Evolutionary conservation across 2,329 filamentous ascomycete species (phyloP).

Genomic region (Trichoderma koningii): DNA sequence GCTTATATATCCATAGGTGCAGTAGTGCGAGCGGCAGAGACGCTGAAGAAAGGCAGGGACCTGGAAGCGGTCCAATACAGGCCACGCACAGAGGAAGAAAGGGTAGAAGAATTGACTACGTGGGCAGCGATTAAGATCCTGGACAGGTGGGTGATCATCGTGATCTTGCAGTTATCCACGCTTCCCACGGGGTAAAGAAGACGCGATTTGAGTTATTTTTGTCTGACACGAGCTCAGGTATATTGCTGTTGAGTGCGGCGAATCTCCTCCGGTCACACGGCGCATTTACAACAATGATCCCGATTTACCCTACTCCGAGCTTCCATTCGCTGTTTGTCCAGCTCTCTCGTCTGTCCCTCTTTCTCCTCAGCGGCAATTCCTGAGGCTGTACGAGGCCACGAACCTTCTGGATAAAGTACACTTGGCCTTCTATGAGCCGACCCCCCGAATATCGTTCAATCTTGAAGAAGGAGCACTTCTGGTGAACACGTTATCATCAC

Average conservation of each 20-base stretch:
- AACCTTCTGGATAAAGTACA: conserved; percentile 8
- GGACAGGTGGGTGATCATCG: neutral
- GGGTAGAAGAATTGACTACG: neutral
- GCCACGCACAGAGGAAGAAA: neutral
- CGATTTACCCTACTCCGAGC: neutral
- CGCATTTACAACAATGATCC: neutral
- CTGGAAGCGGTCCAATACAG: neutral
- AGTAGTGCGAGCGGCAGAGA: neutral
- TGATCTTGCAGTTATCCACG: neutral
- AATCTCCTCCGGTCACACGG: neutral
- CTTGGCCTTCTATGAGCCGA: neutral
- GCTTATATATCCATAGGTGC: conserved; percentile 8
- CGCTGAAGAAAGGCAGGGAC: neutral
- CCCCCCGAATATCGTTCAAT: neutral
- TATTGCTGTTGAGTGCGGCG: neutral
- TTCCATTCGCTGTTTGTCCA: neutral
- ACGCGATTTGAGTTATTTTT: neutral
- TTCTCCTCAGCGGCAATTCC: neutral
- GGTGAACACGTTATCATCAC: neutral
- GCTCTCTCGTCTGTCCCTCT: neutral
- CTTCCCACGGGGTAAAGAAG: too few species aligned
- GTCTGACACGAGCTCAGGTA: neutral
- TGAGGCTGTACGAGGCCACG: conserved; percentile 1
- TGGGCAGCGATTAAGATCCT: neutral
- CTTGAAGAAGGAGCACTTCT: neutral